Percentiles rank a stretch among this genome's conserved stretches.
phyloP scores from a whole-genome alignment of 805 yeast genomes.

The Priceomyces haplophilus region DNA sequence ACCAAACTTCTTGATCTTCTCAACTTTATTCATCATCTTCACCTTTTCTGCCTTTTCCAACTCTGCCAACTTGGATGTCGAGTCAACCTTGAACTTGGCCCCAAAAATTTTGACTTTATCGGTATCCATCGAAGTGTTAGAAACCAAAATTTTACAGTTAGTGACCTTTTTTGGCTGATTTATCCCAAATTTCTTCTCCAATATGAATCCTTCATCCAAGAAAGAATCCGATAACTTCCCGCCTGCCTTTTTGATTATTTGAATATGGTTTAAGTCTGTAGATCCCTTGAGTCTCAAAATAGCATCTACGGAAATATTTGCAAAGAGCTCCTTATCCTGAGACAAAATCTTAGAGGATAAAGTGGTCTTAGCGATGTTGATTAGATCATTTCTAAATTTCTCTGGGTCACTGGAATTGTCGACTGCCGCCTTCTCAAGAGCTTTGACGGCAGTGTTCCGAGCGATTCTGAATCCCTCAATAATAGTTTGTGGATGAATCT shows the following conservation, averaged over 20 bases:
- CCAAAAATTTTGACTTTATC: constrained; percentile 97
- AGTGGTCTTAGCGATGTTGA: constrained; percentile 89
- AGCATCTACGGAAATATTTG: constrained; percentile 92
- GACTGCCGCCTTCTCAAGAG: constrained; percentile 74
- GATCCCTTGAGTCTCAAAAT: constrained; percentile 82
- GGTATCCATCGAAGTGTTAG: constrained; percentile 95
- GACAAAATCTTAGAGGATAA: constrained; percentile 88
- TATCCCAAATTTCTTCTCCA: constrained; percentile 89
- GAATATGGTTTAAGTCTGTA: constrained; percentile 87
- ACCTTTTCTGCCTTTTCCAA: constrained; percentile 90
- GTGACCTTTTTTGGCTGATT: constrained; percentile 84
- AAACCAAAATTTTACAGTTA: constrained; percentile 84
- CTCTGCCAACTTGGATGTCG: constrained; percentile 90
- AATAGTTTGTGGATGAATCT: constrained; percentile 96
- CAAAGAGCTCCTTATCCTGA: constrained; percentile 90
- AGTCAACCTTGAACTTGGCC: constrained; percentile 94
- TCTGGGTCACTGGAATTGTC: constrained; percentile 61
- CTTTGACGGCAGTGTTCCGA: constrained; percentile 72
- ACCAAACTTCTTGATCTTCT: constrained; percentile 81
- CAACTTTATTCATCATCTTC: constrained; percentile 88
- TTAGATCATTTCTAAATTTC: constrained; percentile 68
- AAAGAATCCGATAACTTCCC: constrained; percentile 90
- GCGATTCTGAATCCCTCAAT: constrained; percentile 95
- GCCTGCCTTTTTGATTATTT: constrained; percentile 89
- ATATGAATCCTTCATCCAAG: constrained; percentile 92